These are phyloP conservation scores for Hydnomerulius pinastri DNA, from an alignment of 768 basidiomycete species.

Conservation along the genomic window DNA sequence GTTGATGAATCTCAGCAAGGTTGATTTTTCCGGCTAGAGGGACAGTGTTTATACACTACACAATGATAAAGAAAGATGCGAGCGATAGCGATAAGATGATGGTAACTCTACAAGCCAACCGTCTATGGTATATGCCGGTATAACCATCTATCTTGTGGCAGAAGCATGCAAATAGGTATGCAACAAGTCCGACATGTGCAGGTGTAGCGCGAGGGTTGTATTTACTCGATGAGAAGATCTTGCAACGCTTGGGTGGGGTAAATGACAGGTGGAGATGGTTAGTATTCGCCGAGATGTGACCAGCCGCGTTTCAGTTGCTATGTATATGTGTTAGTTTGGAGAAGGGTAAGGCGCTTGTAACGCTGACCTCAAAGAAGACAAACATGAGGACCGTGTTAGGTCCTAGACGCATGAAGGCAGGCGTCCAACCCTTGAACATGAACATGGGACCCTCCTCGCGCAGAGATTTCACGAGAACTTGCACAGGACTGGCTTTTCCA, in stretches of 20 bases:
- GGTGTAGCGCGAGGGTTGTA: not conserved
- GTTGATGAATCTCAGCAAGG: no score
- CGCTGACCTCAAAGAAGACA: conserved; percentile 78
- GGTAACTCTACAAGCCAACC: not conserved
- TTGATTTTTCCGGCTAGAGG: not conserved
- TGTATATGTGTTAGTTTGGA: conserved; percentile 7
- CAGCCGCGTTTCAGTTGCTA: conserved; percentile 76
- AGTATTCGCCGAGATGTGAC: conserved; percentile 24
- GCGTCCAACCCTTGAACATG: conserved; percentile 89
- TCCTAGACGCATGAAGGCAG: conserved; percentile 80
- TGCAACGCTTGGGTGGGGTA: not conserved
- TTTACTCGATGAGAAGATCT: not conserved
- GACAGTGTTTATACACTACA: not conserved
- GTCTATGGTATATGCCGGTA: not conserved
- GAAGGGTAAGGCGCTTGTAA: not conserved
- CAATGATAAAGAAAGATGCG: not conserved
- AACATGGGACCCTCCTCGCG: conserved; percentile 75
- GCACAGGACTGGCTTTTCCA: conserved; percentile 45
- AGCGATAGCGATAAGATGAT: not conserved
- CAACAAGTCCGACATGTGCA: not conserved
- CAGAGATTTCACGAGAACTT: conserved; percentile 59
- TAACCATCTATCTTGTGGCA: not conserved
- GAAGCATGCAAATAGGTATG: not conserved
- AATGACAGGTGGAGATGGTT: not conserved
- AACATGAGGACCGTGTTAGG: conserved; percentile 86